A percentile compares a stretch with the other conserved stretches of the same genome.
Evolutionary conservation across 202 grass and related monocot species (phyloP).

Genomic region (Eragrostis tef): DNA sequence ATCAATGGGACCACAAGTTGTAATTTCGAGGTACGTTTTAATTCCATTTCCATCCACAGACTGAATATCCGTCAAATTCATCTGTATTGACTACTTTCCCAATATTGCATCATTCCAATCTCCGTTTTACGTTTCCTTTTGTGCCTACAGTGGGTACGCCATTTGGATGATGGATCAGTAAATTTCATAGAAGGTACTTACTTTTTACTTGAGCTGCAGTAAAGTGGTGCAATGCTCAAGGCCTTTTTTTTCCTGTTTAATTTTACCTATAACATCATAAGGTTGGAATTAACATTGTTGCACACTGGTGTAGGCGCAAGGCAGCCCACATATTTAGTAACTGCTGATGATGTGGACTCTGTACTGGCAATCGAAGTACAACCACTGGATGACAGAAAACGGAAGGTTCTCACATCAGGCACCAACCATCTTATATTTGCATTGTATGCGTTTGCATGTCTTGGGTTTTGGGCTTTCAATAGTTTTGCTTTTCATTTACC

Average conservation of each 20-base stretch:
- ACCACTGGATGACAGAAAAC: conserved; percentile 86
- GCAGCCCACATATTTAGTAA: conserved; percentile 87
- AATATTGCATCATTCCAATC: conserved; percentile 19
- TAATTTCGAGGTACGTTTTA: conserved; percentile 78
- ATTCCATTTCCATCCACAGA: conserved; percentile 1
- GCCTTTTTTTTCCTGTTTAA: background rate
- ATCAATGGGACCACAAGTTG: conserved; percentile 91
- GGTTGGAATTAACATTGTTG: background rate
- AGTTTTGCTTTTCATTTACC: conserved; percentile 14
- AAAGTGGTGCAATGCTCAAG: conserved; percentile 12
- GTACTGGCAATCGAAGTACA: conserved; percentile 91
- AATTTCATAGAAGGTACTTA: conserved; percentile 86
- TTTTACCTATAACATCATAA: background rate
- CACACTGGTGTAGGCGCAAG: conserved; percentile 67
- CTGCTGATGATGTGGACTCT: conserved; percentile 89
- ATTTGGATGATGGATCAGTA: conserved; percentile 85
- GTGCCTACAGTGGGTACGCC: conserved; percentile 76
- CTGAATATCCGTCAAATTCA: conserved; percentile 2
- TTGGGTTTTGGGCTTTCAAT: background rate
- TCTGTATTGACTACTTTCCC: background rate
- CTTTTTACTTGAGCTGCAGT: conserved; percentile 21
- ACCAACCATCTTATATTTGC: background rate
- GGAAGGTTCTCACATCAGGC: conserved; percentile 53
- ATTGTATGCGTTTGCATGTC: background rate
- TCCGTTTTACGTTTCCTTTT: conserved; percentile 16